phyloP scores from a whole-genome alignment of 495 filamentous ascomycete genomes.

The Glutinoglossum americanum region DNA sequence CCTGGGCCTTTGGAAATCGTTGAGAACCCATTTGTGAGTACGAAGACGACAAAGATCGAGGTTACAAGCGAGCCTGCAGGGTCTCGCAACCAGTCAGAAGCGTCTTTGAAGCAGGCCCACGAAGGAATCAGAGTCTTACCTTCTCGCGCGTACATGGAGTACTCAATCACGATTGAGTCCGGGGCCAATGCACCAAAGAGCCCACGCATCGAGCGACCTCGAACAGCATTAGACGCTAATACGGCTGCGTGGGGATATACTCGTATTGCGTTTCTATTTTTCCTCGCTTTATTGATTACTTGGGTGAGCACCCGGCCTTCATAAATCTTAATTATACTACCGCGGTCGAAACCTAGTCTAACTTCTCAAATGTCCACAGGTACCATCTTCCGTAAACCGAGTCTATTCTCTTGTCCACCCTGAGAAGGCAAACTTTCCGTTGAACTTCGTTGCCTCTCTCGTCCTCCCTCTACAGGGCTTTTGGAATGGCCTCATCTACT shows the following conservation, averaged over 20 bases:
- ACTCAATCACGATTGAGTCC: constrained; percentile 23
- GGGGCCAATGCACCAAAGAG: constrained; percentile 11
- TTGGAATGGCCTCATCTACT: constrained; percentile 70
- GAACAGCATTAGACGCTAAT: constrained; percentile 9
- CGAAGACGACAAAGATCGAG: constrained; percentile 36
- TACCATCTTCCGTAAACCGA: constrained; percentile 62
- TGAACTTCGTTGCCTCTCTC: constrained; percentile 49
- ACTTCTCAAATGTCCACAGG: constrained; percentile 12
- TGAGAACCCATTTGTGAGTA: constrained; percentile 27
- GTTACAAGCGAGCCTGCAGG: constrained; percentile 20
- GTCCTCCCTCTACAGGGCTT: constrained; percentile 74
- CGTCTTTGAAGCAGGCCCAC: constrained; percentile 4
- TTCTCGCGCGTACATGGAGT: constrained; percentile 11
- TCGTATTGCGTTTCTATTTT: constrained; percentile 74
- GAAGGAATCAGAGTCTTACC: neutral
- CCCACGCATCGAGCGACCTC: constrained; percentile 10
- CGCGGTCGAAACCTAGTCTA: neutral
- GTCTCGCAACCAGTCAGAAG: neutral
- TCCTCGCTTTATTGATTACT: constrained; percentile 56
- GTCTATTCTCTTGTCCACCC: constrained; percentile 43
- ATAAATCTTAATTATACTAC: too few species aligned
- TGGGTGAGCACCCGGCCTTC: too few species aligned
- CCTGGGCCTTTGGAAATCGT: constrained; percentile 22
- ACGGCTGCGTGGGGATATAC: constrained; percentile 53
- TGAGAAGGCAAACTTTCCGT: constrained; percentile 27